Conservation (phyloP, 2,329 filamentous ascomycete species). For the Fusarium mangiferae region DNA sequence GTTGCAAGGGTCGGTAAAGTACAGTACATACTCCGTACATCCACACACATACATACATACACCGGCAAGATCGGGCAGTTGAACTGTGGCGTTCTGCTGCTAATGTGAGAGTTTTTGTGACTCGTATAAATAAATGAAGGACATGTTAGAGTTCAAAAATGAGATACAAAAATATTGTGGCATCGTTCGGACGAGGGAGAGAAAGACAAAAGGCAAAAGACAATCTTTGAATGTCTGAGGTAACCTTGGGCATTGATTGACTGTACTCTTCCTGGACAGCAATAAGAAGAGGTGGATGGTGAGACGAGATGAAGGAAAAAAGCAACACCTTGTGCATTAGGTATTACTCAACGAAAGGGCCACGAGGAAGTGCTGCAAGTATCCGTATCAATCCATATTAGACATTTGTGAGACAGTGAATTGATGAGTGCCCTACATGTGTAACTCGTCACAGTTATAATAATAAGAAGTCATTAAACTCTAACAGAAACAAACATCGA, state of each 20-base stretch:
- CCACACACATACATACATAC: neutral
- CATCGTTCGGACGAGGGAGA: neutral
- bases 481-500: neutral
- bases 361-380: slow-evolving; percentile 16
- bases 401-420: neutral
- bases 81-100: slow-evolving; percentile 3
- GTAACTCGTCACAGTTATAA: neutral
- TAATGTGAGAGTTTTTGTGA: neutral
- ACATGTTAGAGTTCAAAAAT: neutral
- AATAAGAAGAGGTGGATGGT: neutral
- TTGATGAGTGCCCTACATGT: neutral
- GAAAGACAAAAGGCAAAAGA: neutral
- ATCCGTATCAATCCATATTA: slow-evolving; percentile 1
- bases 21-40: neutral
- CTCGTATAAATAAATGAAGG: neutral
- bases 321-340: slow-evolving; percentile 5
- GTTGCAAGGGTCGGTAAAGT: slow-evolving; percentile 19
- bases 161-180: neutral
- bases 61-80: neutral
- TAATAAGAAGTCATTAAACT: neutral
- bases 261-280: neutral
- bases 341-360: neutral
- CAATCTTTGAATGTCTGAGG: neutral
- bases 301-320: slow-evolving; percentile 8
- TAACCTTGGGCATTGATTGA: neutral